Evolutionary conservation across 2,329 filamentous ascomycete genomes (phyloP), one percentile per base, ranked within the genome.

Genomic region (Botrytis aclada): DNA sequence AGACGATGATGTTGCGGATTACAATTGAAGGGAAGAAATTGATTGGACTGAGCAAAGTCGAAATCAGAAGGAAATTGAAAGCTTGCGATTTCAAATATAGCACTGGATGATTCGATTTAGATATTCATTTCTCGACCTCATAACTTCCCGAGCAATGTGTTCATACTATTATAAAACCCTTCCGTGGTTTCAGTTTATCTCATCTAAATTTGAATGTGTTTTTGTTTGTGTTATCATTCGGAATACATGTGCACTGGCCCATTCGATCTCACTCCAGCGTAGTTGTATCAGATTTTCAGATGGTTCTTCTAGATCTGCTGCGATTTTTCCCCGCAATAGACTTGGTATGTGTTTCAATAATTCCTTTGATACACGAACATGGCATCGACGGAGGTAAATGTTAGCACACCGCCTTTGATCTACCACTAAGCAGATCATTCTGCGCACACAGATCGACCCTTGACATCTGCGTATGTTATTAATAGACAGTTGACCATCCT

Each of bases 1-100:
- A 0, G 4, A 22, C n/a, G 22, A 2, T 2, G 22, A 51, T n/a
- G 25, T n/a, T n/a, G 0, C 12, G 10, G 25, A 14, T 14, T 3
- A n/a, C 10, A 3, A n/a, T 0, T 6, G 10, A 51, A 51, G 22
- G 10, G 1, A n/a, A 2, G 25, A 1, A 14, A n/a, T n/a, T 51
- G 47, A 14, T 51, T 25, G 10, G 25, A 25, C 2, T n/a, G 25
- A 51, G 47, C 25, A 51, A 51, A n/a, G 47, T n/a, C n/a, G 10
- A 51, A 51, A 12, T 51, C 25, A 14, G 1, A 51, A 51, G 25
- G 5, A 51, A 1, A 14, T 0, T 51, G 10, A 51, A 25, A 2
- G 22, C 14, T 9, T 51, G 9, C 10, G 47, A 51, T 51, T 22
- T 51, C 7, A 6, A 3, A 51, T n/a, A n/a, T n/a, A n/a, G 12